These are phyloP conservation scores for Schizonepeta tenuifolia DNA, from an alignment of 257 asterid species.

Conservation along the genomic window DNA sequence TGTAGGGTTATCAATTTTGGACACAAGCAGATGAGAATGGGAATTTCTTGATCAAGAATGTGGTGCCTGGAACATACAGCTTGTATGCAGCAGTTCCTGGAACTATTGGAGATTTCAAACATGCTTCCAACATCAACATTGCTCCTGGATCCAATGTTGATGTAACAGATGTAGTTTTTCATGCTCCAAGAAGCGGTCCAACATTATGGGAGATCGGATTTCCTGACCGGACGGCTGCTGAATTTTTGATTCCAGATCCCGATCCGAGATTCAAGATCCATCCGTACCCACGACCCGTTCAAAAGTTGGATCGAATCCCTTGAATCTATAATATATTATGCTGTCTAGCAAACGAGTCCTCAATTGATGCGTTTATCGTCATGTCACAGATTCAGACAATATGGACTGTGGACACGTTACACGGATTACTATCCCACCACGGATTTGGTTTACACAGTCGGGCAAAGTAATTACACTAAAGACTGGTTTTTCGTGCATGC, in stretches of 20 bases:
- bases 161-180: slow-evolving; percentile 41
- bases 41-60: slow-evolving; percentile 46
- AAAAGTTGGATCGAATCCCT: slow-evolving; percentile 34
- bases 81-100: slow-evolving; percentile 63
- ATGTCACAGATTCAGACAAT: slow-evolving; percentile 57
- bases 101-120: slow-evolving; percentile 62
- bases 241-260: slow-evolving; percentile 61
- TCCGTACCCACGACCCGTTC: slow-evolving; percentile 14
- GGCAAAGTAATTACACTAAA: slow-evolving; percentile 43
- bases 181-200: slow-evolving; percentile 59
- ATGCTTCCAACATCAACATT: slow-evolving; percentile 39
- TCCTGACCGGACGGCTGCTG: slow-evolving; percentile 67
- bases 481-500: slow-evolving; percentile 77
- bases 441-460: slow-evolving; percentile 55
- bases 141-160: slow-evolving; percentile 40
- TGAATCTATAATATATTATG: background rate
- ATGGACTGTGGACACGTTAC: slow-evolving; percentile 65
- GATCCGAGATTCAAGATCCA: slow-evolving; percentile 40
- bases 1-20: slow-evolving; percentile 77
- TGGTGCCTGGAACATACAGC: slow-evolving; percentile 57
- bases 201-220: slow-evolving; percentile 83
- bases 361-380: background rate
- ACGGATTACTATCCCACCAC: slow-evolving; percentile 40
- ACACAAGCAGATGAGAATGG: slow-evolving; percentile 47
- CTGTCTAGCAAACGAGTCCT: background rate